Conservation (phyloP, 23 red algal species). For the Gracilaria caudata region DNA sequence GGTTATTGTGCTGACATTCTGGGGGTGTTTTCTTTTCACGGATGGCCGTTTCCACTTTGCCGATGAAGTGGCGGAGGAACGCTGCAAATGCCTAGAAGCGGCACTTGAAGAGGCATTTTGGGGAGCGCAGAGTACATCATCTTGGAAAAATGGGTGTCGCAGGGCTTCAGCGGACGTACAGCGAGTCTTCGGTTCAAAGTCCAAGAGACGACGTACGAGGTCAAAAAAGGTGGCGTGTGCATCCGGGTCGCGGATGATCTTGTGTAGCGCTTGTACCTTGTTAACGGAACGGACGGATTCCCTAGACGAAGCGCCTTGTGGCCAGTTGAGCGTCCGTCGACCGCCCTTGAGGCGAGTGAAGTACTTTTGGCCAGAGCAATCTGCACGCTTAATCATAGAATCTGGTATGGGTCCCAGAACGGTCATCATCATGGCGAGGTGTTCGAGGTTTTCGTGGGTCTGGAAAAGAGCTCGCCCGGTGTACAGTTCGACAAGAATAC, state of each 20-base stretch:
- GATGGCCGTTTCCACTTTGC: neutral
- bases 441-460: conserved; percentile 84
- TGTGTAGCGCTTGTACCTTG: conserved; percentile 54
- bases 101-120: neutral
- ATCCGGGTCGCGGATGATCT: conserved; percentile 61
- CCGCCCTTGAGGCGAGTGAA: conserved; percentile 53
- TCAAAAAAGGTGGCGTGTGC: conserved; percentile 67
- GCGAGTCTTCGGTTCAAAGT: conserved; percentile 72
- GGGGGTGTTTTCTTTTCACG: neutral
- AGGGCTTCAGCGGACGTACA: conserved; percentile 77
- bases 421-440: conserved; percentile 83
- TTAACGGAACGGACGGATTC: conserved; percentile 54
- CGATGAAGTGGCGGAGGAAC: neutral
- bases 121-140: neutral
- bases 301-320: conserved; percentile 64
- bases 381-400: conserved; percentile 71
- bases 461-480: conserved; percentile 91
- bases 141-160: conserved; percentile 72
- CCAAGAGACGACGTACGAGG: conserved; percentile 67
- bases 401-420: conserved; percentile 85
- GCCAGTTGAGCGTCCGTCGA: conserved; percentile 71
- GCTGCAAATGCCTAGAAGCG: neutral
- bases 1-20: conserved; percentile 13
- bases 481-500: conserved; percentile 94
- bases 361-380: conserved; percentile 55